Conservation (phyloP, 768 basidiomycete species). For the Pisolithus sp. region DNA sequence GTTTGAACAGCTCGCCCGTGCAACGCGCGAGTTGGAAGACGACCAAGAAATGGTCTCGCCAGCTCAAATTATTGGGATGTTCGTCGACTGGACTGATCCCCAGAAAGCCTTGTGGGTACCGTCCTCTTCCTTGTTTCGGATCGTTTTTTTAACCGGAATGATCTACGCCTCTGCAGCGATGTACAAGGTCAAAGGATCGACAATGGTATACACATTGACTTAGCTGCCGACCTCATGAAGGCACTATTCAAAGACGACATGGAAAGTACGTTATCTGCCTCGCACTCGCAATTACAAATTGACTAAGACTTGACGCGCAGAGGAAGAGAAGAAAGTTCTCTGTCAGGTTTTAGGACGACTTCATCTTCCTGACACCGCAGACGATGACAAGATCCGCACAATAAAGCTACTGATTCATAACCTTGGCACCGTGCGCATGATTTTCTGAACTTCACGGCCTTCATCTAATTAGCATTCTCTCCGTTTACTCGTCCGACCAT, state of each 20-base stretch:
- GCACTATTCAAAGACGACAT: conserved; percentile 42
- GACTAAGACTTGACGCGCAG: conserved; percentile 25
- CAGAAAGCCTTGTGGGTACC: conserved; percentile 54
- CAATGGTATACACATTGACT: conserved; percentile 45
- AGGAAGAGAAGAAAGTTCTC: conserved; percentile 52
- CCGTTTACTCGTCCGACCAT: not conserved
- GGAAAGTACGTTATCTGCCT: conserved; percentile 39
- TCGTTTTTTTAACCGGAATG: not conserved
- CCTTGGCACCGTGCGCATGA: conserved; percentile 25
- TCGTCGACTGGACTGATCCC: conserved; percentile 87
- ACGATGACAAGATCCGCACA: conserved; percentile 55
- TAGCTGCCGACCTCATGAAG: conserved; percentile 48
- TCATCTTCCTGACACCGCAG: conserved; percentile 58
- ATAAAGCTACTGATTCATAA: conserved; percentile 54
- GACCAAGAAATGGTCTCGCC: conserved; percentile 70
- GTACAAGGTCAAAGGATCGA: conserved; percentile 34
- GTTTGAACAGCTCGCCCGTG: conserved; percentile 52
- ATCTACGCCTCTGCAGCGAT: conserved; percentile 25
- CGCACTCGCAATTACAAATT: not conserved
- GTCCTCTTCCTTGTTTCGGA: not conserved
- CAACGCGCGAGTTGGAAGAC: conserved; percentile 61
- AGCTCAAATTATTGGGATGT: conserved; percentile 67
- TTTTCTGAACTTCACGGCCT: not conserved
- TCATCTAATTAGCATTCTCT: no score
- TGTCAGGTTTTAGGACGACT: conserved; percentile 54